Conservation (phyloP, 1,284 basidiomycete genomes). For the Rhodotorula sp. region DNA sequence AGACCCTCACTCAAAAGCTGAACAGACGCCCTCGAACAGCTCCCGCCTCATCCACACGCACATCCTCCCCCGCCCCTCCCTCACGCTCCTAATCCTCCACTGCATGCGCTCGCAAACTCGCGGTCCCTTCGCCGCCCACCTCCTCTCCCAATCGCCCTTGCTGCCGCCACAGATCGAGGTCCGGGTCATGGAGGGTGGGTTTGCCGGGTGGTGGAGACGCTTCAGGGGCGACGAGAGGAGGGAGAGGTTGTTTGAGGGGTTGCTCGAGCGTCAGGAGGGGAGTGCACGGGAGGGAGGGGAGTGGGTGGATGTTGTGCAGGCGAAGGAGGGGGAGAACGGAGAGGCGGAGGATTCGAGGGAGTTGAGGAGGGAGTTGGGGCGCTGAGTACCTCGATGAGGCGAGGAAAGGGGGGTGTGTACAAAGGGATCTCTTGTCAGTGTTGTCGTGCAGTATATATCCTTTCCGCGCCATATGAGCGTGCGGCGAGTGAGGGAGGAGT, state of each 20-base stretch:
- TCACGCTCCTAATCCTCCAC: constrained; percentile 16
- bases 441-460: no score
- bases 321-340: constrained; percentile 11
- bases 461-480: no score
- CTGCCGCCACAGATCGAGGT: constrained; percentile 13
- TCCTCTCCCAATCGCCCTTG: background rate
- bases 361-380: constrained; percentile 8
- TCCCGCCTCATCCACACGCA: constrained; percentile 2
- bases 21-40: background rate
- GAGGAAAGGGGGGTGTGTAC: no score
- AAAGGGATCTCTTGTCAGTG: no score
- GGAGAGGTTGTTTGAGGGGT: constrained; percentile 18
- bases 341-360: constrained; percentile 30
- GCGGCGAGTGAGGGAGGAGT: no score
- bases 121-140: constrained; percentile 28
- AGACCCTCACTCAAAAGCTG: accelerated
- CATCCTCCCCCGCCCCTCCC: constrained; percentile 5
- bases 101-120: constrained; percentile 35
- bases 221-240: constrained; percentile 8
- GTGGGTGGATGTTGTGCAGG: constrained; percentile 22
- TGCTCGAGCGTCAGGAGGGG: background rate
- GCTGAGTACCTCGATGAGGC: no score
- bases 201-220: constrained; percentile 14
- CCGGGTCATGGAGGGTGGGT: constrained; percentile 24
- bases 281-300: background rate